Evolutionary conservation across 2,329 filamentous ascomycete species (phyloP).

Genomic region (Gnomoniopsis smithogilvyi): DNA sequence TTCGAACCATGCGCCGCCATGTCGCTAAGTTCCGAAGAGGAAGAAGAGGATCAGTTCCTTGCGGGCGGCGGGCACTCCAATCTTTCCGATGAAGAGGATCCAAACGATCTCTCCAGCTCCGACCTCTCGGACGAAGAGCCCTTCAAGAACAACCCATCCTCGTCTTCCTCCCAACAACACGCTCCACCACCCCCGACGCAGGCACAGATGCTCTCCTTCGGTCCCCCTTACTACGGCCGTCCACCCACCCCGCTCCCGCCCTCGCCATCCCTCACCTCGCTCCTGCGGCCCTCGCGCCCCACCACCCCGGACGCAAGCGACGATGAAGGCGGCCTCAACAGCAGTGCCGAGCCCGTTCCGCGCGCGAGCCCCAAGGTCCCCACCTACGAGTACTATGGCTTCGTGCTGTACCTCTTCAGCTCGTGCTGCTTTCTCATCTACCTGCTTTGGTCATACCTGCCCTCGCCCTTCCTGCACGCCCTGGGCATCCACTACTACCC

Average conservation of each 20-base stretch:
- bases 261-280: slow-evolving; percentile 86
- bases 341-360: slow-evolving; percentile 59
- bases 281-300: slow-evolving; percentile 85
- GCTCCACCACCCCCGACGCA: slow-evolving; percentile 42
- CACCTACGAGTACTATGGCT: slow-evolving; percentile 99
- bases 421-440: slow-evolving; percentile 74
- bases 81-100: slow-evolving; percentile 7
- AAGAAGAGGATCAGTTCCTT: slow-evolving; percentile 23
- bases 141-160: slow-evolving; percentile 25
- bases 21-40: slow-evolving; percentile 27
- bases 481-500: slow-evolving; percentile 97
- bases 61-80: slow-evolving; percentile 13
- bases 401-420: slow-evolving; percentile 90
- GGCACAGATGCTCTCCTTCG: slow-evolving; percentile 52
- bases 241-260: slow-evolving; percentile 94
- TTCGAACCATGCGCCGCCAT: slow-evolving; percentile 18
- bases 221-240: slow-evolving; percentile 92
- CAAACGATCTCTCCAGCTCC: slow-evolving; percentile 21
- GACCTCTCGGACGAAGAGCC: slow-evolving; percentile 28
- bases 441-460: slow-evolving; percentile 83
- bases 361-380: slow-evolving; percentile 89
- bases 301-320: slow-evolving; percentile 91
- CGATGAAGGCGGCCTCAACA: slow-evolving; percentile 53
- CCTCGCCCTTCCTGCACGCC: slow-evolving; percentile 85
- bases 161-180: slow-evolving; percentile 18